Conservation (phyloP, 2,329 filamentous ascomycete species). For the Cladosporium sp. region DNA sequence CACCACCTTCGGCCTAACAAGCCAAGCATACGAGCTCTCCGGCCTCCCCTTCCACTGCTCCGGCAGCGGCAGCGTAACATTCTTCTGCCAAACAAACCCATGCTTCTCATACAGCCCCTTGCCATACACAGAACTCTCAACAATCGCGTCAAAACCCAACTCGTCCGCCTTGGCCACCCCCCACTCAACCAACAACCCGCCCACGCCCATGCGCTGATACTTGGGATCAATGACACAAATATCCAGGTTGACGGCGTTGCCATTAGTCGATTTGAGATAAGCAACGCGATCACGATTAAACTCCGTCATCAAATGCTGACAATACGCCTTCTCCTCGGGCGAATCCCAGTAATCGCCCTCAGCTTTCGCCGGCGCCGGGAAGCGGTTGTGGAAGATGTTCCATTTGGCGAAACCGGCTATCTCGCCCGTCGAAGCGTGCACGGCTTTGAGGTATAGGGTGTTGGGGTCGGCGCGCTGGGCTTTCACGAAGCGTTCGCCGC, state of each 20-base stretch:
- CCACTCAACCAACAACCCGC: slow-evolving; percentile 26
- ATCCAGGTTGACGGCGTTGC: slow-evolving; percentile 27
- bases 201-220: slow-evolving; percentile 26
- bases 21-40: slow-evolving; percentile 24
- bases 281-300: slow-evolving; percentile 23
- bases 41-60: slow-evolving; percentile 16
- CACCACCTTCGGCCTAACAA: slow-evolving; percentile 22
- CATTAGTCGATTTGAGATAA: slow-evolving; percentile 20
- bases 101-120: slow-evolving; percentile 30
- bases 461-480: slow-evolving; percentile 20
- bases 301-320: slow-evolving; percentile 16
- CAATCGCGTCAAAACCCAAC: slow-evolving; percentile 25
- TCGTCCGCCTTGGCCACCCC: slow-evolving; percentile 26
- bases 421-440: slow-evolving; percentile 21
- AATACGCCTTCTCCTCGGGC: slow-evolving; percentile 20
- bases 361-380: slow-evolving; percentile 12
- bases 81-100: slow-evolving; percentile 27
- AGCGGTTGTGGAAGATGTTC: slow-evolving; percentile 24
- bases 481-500: slow-evolving; percentile 22
- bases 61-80: slow-evolving; percentile 19
- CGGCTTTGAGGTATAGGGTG: slow-evolving; percentile 28
- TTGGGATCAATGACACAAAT: slow-evolving; percentile 27
- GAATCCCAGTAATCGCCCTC: slow-evolving; percentile 20
- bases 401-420: slow-evolving; percentile 32
- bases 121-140: slow-evolving; percentile 28